Conservation (phyloP, 1,284 basidiomycete genomes). For the Coriolopsis trogii region DNA sequence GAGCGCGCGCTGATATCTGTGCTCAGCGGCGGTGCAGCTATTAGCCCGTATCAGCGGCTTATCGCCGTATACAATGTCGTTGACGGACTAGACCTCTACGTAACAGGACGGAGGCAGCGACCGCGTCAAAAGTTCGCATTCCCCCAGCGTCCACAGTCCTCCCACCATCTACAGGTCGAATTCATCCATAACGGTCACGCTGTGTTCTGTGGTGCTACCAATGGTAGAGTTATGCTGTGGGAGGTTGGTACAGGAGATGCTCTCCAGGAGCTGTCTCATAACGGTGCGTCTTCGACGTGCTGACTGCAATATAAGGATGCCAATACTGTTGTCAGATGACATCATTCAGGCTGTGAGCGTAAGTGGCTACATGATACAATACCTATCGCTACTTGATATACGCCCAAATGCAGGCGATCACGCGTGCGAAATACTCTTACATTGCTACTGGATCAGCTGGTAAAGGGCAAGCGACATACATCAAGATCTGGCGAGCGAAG, state of each 20-base stretch:
- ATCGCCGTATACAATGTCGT: not conserved
- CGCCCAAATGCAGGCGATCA: not conserved
- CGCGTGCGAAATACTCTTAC: not conserved
- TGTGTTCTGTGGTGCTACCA: not conserved
- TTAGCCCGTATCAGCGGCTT: not conserved
- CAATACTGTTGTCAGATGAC: not conserved
- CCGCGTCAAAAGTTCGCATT: not conserved
- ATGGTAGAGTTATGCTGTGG: not conserved
- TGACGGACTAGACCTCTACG: not conserved
- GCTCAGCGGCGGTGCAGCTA: not conserved
- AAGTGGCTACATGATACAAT: too few species aligned
- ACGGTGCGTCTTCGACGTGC: not conserved
- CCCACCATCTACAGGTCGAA: not conserved
- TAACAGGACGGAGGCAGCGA: not conserved
- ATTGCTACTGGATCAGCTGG: not conserved
- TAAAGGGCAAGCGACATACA: not conserved
- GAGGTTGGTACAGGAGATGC: not conserved
- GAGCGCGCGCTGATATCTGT: too few species aligned
- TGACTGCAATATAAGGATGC: not conserved
- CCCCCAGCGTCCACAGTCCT: not conserved
- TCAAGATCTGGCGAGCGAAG: not conserved
- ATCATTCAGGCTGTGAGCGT: not conserved
- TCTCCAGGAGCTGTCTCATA: not conserved
- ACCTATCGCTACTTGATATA: not conserved
- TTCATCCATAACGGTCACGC: not conserved